Conservation (phyloP, 176 grass and related monocot genomes). For the Carex pumila region DNA sequence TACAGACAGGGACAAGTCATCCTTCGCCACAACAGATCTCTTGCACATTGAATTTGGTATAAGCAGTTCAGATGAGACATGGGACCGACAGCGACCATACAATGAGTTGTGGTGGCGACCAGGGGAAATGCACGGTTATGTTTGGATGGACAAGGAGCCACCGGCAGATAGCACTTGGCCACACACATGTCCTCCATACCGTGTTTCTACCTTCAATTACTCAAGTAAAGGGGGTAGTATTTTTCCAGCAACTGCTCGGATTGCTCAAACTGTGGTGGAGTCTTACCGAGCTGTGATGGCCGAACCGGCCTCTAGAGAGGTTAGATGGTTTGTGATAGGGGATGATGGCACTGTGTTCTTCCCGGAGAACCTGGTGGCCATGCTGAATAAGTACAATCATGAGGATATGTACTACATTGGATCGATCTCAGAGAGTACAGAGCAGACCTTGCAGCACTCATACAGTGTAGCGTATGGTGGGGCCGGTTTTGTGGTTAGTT, state of each 20-base stretch:
- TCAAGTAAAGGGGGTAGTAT: constrained; percentile 47
- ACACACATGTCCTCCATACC: constrained; percentile 13
- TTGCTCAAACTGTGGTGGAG: constrained; percentile 73
- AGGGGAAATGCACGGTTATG: constrained; percentile 51
- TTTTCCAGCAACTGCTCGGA: constrained; percentile 39
- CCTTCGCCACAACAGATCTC: no score
- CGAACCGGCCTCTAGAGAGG: constrained; percentile 14
- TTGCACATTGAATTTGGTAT: no score
- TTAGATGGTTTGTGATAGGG: constrained; percentile 84
- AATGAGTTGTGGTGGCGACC: constrained; percentile 14
- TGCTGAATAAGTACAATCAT: constrained; percentile 83
- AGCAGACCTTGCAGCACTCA: constrained; percentile 77
- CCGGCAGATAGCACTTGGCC: constrained; percentile 27
- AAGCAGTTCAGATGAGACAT: no score
- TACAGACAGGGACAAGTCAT: no score
- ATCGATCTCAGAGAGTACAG: constrained; percentile 82
- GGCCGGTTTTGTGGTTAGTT: constrained; percentile 73
- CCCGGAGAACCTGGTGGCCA: constrained; percentile 64
- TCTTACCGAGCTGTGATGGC: constrained; percentile 30
- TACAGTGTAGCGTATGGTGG: constrained; percentile 83
- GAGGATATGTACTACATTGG: constrained; percentile 85
- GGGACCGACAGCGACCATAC: no score
- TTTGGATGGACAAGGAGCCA: constrained; percentile 77
- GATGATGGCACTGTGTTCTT: constrained; percentile 95
- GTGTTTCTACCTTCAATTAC: constrained; percentile 31